phyloP scores from a whole-genome alignment of 345 rosid species.

The Aegle marmelos region DNA sequence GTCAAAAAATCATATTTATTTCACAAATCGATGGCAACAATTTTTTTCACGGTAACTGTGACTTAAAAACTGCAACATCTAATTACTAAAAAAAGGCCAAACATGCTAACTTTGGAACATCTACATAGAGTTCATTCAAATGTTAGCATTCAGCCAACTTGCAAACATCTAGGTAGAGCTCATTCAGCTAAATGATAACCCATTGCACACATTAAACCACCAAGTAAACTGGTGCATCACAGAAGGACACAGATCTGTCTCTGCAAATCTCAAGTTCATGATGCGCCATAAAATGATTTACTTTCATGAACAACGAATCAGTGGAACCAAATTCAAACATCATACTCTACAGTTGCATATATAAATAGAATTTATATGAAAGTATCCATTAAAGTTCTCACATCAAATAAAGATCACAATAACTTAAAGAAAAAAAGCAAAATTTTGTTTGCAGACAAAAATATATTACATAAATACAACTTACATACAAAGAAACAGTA shows the following conservation, averaged over 20 bases:
- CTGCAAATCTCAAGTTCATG: neutral
- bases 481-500: conserved; percentile 10
- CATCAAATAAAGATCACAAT: neutral
- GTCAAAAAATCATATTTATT: too few relatives aligned
- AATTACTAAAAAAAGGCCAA: too few relatives aligned
- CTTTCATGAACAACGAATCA: neutral
- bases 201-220: neutral
- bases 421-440: neutral
- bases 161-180: too few relatives aligned
- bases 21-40: too few relatives aligned
- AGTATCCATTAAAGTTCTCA: neutral
- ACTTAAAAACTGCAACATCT: too few relatives aligned
- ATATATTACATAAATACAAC: conserved; percentile 9
- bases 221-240: neutral
- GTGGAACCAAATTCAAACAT: neutral
- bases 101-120: too few relatives aligned
- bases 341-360: neutral
- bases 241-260: neutral
- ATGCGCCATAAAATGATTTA: neutral
- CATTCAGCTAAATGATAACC: neutral
- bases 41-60: too few relatives aligned
- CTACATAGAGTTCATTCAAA: too few relatives aligned
- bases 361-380: neutral
- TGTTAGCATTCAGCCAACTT: too few relatives aligned
- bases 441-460: neutral